These are phyloP conservation scores for Zymoseptoria tritici DNA, from an alignment of 2,329 filamentous ascomycete genomes.

Conservation along the genomic window DNA sequence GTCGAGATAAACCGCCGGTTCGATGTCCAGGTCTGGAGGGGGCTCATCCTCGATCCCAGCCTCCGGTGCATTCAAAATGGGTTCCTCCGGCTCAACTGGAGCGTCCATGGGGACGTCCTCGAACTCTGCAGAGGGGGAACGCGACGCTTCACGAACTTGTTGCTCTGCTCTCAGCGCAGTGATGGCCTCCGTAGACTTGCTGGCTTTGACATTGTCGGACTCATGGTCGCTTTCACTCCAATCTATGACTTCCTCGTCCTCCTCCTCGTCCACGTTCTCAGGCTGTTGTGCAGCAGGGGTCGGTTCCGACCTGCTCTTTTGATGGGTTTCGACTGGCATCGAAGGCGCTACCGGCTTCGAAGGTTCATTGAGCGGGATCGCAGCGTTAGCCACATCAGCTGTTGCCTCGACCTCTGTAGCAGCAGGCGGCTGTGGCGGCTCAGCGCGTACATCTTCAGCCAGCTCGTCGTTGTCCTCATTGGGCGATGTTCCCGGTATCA, in stretches of 20 bases:
- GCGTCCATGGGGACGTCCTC: slow-evolving; percentile 42
- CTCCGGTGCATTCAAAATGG: slow-evolving; percentile 9
- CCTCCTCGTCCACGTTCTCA: background rate
- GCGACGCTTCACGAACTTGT: background rate
- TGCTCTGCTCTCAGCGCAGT: background rate
- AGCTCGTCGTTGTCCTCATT: slow-evolving; percentile 1
- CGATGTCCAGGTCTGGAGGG: slow-evolving; percentile 18
- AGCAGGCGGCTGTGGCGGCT: slow-evolving; percentile 1
- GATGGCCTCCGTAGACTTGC: background rate
- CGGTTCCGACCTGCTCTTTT: background rate
- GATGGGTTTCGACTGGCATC: background rate
- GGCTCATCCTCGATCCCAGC: slow-evolving; percentile 17
- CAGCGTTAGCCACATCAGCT: background rate
- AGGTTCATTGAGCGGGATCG: background rate
- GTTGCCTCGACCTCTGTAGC: background rate
- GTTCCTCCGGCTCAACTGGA: slow-evolving; percentile 14
- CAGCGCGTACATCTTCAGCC: slow-evolving; percentile 8
- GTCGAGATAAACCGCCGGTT: slow-evolving; percentile 7
- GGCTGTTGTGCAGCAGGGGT: background rate
- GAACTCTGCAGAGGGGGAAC: slow-evolving; percentile 12
- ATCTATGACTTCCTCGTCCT: slow-evolving; percentile 34
- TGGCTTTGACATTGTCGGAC: background rate
- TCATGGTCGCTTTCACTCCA: background rate
- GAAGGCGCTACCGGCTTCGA: background rate
- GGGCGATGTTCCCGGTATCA: background rate